Evolutionary conservation across 805 yeast species (phyloP).

Genomic region (Wickerhamia fluorescens): DNA sequence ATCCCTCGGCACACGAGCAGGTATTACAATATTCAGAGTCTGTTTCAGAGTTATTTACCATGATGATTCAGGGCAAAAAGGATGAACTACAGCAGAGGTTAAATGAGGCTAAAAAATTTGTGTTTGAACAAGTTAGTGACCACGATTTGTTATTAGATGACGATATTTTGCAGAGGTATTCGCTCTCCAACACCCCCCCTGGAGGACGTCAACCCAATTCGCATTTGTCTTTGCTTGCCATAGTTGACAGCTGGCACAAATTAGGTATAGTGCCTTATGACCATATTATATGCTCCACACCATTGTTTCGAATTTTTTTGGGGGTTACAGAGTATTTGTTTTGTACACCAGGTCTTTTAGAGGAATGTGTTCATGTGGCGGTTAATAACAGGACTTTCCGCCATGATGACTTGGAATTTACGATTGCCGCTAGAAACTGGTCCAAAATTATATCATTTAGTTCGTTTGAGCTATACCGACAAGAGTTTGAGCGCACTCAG

Average conservation of each 20-base stretch:
- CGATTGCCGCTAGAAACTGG: slow-evolving; percentile 87
- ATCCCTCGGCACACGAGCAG: slow-evolving; percentile 90
- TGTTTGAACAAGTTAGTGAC: slow-evolving; percentile 60
- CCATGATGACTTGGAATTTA: slow-evolving; percentile 87
- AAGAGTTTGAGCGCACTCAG: slow-evolving; percentile 73
- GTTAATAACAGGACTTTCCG: slow-evolving; percentile 61
- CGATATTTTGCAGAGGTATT: slow-evolving; percentile 67
- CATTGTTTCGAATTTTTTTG: slow-evolving; percentile 79
- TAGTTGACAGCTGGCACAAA: slow-evolving; percentile 90
- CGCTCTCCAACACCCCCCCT: slow-evolving; percentile 66
- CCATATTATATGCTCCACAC: slow-evolving; percentile 95
- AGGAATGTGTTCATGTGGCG: slow-evolving; percentile 70
- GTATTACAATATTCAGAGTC: slow-evolving; percentile 84
- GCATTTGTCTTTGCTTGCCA: slow-evolving; percentile 80
- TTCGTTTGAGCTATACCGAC: slow-evolving; percentile 63
- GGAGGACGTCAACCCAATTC: slow-evolving; percentile 72
- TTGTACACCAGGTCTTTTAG: slow-evolving; percentile 76
- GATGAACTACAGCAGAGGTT: slow-evolving; percentile 56
- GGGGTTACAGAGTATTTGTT: slow-evolving; percentile 93
- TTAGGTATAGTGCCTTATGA: slow-evolving; percentile 87
- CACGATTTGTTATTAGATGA: slow-evolving; percentile 68
- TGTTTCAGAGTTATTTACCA: slow-evolving; percentile 71
- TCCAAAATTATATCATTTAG: slow-evolving; percentile 72
- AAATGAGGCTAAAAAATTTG: slow-evolving; percentile 59
- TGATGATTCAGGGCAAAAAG: slow-evolving; percentile 67